phyloP scores from a whole-genome alignment of 1,284 basidiomycete genomes.

The Schizophyllum commune region DNA sequence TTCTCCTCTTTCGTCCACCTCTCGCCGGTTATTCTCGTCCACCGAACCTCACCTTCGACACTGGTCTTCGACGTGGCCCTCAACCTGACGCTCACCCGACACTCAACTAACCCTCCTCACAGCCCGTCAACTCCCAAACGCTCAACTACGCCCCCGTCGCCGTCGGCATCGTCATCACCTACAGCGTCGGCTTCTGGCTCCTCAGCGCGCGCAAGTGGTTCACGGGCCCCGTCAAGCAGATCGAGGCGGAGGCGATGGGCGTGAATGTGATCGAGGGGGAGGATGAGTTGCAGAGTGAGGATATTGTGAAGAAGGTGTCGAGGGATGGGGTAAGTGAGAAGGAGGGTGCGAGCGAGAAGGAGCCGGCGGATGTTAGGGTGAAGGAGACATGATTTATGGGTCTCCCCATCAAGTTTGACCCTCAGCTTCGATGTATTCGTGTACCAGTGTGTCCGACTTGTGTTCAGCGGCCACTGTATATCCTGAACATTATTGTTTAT shows the following conservation, averaged over 20 bases:
- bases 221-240: conserved; percentile 57
- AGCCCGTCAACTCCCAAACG: conserved; percentile 62
- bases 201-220: conserved; percentile 67
- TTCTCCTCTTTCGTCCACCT: not conserved
- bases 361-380: not conserved
- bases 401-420: too few relatives aligned
- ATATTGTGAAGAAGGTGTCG: too few relatives aligned
- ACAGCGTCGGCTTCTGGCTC: conserved; percentile 59
- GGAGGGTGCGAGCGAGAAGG: not conserved
- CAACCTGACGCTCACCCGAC: too few relatives aligned
- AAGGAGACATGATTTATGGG: not conserved
- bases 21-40: not conserved
- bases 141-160: conserved; percentile 70
- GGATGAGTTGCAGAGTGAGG: not conserved
- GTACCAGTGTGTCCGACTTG: not conserved
- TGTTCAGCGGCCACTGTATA: not conserved
- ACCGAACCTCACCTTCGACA: too few relatives aligned
- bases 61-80: too few relatives aligned
- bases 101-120: not conserved
- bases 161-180: conserved; percentile 59
- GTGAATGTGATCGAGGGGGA: conserved; percentile 39
- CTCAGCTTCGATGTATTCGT: too few relatives aligned
- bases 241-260: conserved; percentile 41
- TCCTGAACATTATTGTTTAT: not conserved
- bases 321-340: too few relatives aligned